Base-by-base conservation (phyloP, 2,329 filamentous ascomycete genomes). In the Bipolaris gigantea region DNA sequence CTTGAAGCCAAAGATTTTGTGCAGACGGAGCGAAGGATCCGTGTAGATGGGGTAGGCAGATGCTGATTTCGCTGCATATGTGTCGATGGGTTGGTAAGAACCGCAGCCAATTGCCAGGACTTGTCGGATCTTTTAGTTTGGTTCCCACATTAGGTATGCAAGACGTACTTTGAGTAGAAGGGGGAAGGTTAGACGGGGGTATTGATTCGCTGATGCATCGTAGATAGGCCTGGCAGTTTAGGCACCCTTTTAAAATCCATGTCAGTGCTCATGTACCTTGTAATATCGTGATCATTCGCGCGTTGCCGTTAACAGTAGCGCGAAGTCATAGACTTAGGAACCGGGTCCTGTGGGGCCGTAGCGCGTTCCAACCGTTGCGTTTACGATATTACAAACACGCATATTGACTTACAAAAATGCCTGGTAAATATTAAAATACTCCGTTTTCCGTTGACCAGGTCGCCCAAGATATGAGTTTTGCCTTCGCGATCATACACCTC, bases 181-280 rank as follows among this genome's bases (percentile, higher is more conserved):
- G 3, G n/a, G 63, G 62, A 2, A 67, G 46, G 2, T 54, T 60
- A 4, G 56, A 59, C 2, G 59, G 63, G 13, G 65, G 63, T 13
- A 67, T 55, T 4, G 56, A 50, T 15, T 61, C 53, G 47, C 60
- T 62, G 11, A 67, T 57, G 15, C 43, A 49, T 4, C 61, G 56
- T 8, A 67, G 57, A 23, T 66, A 67, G 2, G 58, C 62, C 55
- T 66, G 62, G 35, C 65, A 67, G 25, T 65, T 67, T n/a, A 64
- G 25, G 32, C 65, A 67, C 63, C 65, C 65, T 66, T 25, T 5
- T 15, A 30, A 4, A 7, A n/a, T 25, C 25, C 4, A 2, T 4
- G 15, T 44, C 16, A 34, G 27, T 21, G 3, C 35, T 34, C 15
- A 23, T 19, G 23, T 30, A 11, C 15, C 13, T 44, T n/a, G 30